Evolutionary conservation across 75 land plant species (phyloP).

Genomic region (Selaginella moellendorffii): DNA sequence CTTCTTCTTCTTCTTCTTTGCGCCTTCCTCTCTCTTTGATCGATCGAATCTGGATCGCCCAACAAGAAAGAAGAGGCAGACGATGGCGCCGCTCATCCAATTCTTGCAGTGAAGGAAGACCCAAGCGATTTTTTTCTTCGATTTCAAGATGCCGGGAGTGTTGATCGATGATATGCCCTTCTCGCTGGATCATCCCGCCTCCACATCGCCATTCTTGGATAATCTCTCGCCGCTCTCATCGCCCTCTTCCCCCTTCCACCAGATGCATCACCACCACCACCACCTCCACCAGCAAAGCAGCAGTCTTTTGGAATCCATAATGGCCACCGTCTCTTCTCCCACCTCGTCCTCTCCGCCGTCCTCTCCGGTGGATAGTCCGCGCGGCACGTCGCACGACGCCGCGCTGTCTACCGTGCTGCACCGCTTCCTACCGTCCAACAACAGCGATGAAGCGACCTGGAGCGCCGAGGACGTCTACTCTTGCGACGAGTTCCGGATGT

Average conservation of each 20-base stretch:
- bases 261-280: neutral
- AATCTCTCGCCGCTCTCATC: neutral
- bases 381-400: neutral
- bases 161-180: neutral
- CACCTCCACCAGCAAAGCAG: neutral
- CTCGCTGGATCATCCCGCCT: neutral
- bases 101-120: neutral
- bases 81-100: no score
- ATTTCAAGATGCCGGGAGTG: neutral
- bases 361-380: neutral
- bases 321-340: neutral
- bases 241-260: neutral
- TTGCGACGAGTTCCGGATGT: slow-evolving; percentile 75
- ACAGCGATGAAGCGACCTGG: neutral
- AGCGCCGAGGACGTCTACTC: slow-evolving; percentile 7
- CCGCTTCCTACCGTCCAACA: neutral
- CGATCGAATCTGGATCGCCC: no score
- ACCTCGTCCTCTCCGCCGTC: no score
- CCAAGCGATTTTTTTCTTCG: no score
- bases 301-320: neutral
- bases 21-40: no score
- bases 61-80: no score
- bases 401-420: neutral
- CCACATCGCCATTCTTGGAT: no score
- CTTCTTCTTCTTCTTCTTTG: no score